A percentile compares a stretch with the other conserved stretches of the same genome.
Conservation (phyloP, 2,329 filamentous ascomycete genomes). For the Fusarium agapanthi region DNA sequence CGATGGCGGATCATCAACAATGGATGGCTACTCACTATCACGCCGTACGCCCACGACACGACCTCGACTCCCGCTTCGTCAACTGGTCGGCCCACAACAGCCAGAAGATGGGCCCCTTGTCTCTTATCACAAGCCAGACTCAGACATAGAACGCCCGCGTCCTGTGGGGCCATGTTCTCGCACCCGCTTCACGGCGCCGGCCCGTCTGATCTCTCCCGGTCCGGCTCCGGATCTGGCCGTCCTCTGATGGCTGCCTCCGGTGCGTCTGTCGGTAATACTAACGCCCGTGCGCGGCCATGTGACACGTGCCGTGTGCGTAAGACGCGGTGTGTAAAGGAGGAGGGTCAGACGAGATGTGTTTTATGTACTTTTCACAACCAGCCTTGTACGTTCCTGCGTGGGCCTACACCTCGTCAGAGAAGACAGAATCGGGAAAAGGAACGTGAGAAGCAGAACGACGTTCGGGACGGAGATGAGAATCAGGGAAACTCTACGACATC, state of each 20-base stretch:
- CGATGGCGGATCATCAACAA: slow-evolving; percentile 11
- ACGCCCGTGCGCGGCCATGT: slow-evolving; percentile 56
- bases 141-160: slow-evolving; percentile 10
- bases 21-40: background rate
- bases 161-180: slow-evolving; percentile 38
- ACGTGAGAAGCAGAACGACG: slow-evolving; percentile 23
- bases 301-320: slow-evolving; percentile 73
- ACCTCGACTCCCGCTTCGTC: slow-evolving; percentile 5
- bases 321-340: slow-evolving; percentile 71
- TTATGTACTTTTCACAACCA: slow-evolving; percentile 73
- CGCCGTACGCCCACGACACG: slow-evolving; percentile 13
- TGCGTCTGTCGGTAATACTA: slow-evolving; percentile 9
- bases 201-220: slow-evolving; percentile 25
- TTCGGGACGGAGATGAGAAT: slow-evolving; percentile 33
- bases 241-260: slow-evolving; percentile 8
- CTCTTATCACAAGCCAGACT: slow-evolving; percentile 38
- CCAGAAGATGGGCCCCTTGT: slow-evolving; percentile 36
- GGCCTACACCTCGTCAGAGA: slow-evolving; percentile 46
- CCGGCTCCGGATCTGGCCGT: slow-evolving; percentile 12
- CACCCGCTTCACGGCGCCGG: slow-evolving; percentile 33
- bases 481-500: slow-evolving; percentile 23
- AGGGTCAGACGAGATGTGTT: slow-evolving; percentile 66
- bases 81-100: slow-evolving; percentile 24
- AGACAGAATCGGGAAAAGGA: slow-evolving; percentile 37
- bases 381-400: slow-evolving; percentile 70